Percentiles rank a stretch among this genome's conserved stretches.
These are phyloP conservation scores for Talaromyces funiculosus DNA, from an alignment of 2,329 filamentous ascomycete species.

Conservation along the genomic window DNA sequence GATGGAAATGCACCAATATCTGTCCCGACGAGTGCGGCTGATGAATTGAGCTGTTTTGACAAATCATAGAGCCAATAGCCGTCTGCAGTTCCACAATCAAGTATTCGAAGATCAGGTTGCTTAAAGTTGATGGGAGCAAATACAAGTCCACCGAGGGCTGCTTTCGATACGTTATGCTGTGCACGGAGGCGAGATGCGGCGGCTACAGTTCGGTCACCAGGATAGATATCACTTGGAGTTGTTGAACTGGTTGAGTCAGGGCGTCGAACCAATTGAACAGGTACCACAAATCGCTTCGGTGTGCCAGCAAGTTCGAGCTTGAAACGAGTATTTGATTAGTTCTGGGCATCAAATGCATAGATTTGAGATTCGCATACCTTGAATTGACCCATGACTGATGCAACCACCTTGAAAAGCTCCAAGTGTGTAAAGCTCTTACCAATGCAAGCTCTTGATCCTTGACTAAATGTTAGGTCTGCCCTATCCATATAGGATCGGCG, in stretches of 20 bases:
- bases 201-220: neutral
- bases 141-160: conserved; percentile 3
- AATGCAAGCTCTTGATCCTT: conserved; percentile 9
- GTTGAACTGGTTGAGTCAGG: neutral
- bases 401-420: conserved; percentile 7
- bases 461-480: conserved; percentile 4
- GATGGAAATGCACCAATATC: conserved; percentile 9
- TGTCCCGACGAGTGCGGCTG: conserved; percentile 2
- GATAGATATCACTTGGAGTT: neutral
- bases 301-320: neutral
- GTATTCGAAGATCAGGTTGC: neutral
- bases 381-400: conserved; percentile 6
- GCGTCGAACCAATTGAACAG: neutral
- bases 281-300: conserved; percentile 2
- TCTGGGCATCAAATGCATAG: neutral
- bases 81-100: conserved; percentile 9
- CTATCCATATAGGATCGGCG: conserved; percentile 2
- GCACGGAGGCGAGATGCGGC: conserved; percentile 8
- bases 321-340: neutral
- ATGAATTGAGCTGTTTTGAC: conserved; percentile 3
- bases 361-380: neutral
- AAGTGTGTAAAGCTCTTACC: conserved; percentile 8
- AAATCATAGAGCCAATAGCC: conserved; percentile 11
- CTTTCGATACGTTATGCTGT: conserved; percentile 7
- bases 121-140: conserved; percentile 1